A percentile compares a stretch with the other conserved stretches of the same genome.
Conservation (phyloP, 345 rosid genomes). For the Eucalyptus curtisii region DNA sequence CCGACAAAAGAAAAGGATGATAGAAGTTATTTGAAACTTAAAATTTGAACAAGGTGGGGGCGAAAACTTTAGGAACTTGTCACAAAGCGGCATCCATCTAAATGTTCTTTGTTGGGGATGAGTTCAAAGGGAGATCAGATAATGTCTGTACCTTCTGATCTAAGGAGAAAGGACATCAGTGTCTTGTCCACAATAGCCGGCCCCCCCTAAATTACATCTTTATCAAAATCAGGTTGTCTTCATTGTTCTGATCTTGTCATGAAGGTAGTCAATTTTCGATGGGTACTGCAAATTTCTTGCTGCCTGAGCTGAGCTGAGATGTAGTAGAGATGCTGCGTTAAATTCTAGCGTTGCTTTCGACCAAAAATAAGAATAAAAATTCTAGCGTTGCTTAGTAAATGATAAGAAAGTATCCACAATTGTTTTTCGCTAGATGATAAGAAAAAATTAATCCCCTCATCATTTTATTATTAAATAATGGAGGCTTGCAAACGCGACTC, state of each 20-base stretch:
- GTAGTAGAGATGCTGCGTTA: neutral
- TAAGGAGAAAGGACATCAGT: neutral
- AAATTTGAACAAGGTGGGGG: neutral
- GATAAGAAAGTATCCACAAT: neutral
- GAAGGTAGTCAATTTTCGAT: neutral
- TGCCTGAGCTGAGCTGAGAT: neutral
- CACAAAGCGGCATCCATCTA: neutral
- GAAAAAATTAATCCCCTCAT: neutral
- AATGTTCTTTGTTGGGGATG: neutral
- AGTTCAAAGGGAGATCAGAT: neutral
- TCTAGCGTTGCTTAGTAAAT: neutral
- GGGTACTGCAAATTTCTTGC: neutral
- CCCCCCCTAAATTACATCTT: neutral
- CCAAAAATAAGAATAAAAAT: neutral
- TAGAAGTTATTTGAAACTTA: neutral
- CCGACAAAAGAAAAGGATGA: neutral
- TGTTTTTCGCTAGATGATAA: neutral
- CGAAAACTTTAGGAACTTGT: neutral
- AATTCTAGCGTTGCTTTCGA: neutral
- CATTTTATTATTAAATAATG: neutral
- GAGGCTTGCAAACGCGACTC: neutral
- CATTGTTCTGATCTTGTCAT: neutral
- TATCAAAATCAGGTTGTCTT: neutral
- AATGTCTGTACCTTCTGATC: neutral
- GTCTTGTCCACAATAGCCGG: neutral